Evolutionary conservation across 164 flowering plant species (phyloP).

Genomic region (Magnolia kwangsiensis): DNA sequence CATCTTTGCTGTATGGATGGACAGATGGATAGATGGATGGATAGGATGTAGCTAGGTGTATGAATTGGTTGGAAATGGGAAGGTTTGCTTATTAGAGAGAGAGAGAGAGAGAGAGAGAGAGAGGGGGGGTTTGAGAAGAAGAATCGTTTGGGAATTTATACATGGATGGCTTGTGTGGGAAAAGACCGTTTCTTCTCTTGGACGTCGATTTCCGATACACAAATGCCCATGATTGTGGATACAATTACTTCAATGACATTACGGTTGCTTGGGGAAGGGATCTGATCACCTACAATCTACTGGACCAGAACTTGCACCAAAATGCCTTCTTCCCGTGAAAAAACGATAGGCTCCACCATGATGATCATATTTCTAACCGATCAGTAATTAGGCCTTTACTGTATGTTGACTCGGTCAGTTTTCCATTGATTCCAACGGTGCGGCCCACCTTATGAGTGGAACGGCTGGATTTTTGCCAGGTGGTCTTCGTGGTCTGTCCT

Average conservation of each 20-base stretch:
- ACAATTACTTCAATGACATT: neutral
- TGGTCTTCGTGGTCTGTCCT: no score
- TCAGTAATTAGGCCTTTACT: neutral
- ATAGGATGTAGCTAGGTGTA: no score
- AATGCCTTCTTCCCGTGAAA: neutral
- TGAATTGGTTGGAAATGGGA: neutral
- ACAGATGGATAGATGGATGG: neutral
- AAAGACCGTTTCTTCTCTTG: slow-evolving; percentile 35
- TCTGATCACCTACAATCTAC: neutral
- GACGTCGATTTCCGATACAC: neutral
- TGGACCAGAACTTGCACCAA: neutral
- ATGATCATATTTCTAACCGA: neutral
- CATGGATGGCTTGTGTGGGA: slow-evolving; percentile 14
- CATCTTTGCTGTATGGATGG: slow-evolving; percentile 23
- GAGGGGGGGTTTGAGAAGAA: slow-evolving; percentile 4
- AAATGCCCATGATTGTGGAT: neutral
- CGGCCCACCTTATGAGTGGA: no score
- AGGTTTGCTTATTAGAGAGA: slow-evolving; percentile 2
- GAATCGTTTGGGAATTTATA: slow-evolving; percentile 13
- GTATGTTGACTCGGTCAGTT: no score
- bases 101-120: slow-evolving; percentile 14
- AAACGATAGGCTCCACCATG: neutral
- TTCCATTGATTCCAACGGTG: no score
- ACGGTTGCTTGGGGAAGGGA: neutral
- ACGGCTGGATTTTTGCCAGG: no score